Evolutionary conservation across 2,329 filamentous ascomycete genomes (phyloP).

Genomic region (Chlorencoelia australis): DNA sequence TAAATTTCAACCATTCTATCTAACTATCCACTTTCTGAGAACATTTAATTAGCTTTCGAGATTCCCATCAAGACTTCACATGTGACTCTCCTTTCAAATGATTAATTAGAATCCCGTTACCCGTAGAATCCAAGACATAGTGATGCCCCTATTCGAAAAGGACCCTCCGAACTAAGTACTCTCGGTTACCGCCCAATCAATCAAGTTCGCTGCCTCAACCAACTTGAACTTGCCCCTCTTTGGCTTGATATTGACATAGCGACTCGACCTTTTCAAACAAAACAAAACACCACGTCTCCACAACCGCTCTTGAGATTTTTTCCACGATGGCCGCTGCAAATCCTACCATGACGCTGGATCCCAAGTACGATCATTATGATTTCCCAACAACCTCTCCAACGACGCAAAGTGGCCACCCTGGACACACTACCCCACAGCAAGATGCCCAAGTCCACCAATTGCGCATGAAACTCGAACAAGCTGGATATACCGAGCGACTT

Average conservation of each 20-base stretch:
- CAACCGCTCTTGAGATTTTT: slow-evolving; percentile 1
- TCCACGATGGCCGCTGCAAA: slow-evolving; percentile 21
- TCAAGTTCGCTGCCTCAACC: no score
- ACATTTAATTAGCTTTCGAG: no score
- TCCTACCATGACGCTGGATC: slow-evolving; percentile 45
- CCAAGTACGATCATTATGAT: slow-evolving; percentile 95
- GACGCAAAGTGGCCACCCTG: slow-evolving; percentile 68
- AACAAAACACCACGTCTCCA: slow-evolving; percentile 6
- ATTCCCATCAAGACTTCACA: no score
- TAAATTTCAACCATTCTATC: no score
- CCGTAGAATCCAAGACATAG: no score
- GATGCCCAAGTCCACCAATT: slow-evolving; percentile 85
- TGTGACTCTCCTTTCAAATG: no score
- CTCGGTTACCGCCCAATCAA: no score
- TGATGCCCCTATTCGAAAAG: no score
- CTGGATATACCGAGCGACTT: slow-evolving; percentile 72
- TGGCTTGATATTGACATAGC: background rate
- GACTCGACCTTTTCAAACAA: background rate
- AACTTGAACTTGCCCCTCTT: background rate
- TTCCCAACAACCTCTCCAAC: slow-evolving; percentile 71
- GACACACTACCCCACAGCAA: slow-evolving; percentile 76
- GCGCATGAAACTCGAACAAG: slow-evolving; percentile 71
- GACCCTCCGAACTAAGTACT: no score
- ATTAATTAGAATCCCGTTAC: no score
- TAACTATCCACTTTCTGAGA: no score